These are phyloP conservation scores for Aaosphaeria arxii DNA, from an alignment of 2,329 filamentous ascomycete species.

Conservation along the genomic window DNA sequence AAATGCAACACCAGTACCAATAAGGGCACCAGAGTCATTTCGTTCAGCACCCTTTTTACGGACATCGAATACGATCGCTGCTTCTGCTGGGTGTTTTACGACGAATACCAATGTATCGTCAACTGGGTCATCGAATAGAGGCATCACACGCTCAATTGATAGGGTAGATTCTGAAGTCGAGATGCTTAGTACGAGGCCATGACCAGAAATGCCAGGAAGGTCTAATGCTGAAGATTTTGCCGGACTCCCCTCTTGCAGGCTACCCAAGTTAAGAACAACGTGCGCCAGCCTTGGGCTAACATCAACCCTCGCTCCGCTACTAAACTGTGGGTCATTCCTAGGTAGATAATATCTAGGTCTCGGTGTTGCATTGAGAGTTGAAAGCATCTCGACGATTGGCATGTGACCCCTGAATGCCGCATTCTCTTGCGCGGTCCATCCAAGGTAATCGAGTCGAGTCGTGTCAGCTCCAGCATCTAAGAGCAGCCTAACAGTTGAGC, in stretches of 20 bases:
- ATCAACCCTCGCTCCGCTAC: not conserved
- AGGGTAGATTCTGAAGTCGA: not conserved
- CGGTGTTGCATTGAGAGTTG: constrained; percentile 1
- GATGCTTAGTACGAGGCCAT: constrained; percentile 1
- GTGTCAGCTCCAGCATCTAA: constrained; percentile 22
- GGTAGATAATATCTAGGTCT: not conserved
- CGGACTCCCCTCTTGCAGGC: constrained; percentile 9
- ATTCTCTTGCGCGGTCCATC: constrained; percentile 37
- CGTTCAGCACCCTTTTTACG: not conserved
- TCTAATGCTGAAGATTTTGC: constrained; percentile 4
- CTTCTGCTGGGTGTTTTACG: constrained; percentile 8
- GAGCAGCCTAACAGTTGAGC: constrained; percentile 18
- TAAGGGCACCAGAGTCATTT: not conserved
- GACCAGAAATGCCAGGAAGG: not conserved
- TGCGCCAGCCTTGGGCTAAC: not conserved
- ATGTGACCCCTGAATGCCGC: constrained; percentile 35
- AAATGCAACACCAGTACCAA: constrained; percentile 19
- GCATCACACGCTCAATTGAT: not conserved
- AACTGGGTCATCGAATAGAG: constrained; percentile 1
- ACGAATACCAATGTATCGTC: constrained; percentile 9
- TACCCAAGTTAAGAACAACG: constrained; percentile 15
- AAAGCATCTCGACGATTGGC: constrained; percentile 15
- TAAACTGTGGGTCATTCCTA: not conserved
- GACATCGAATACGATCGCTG: not conserved
- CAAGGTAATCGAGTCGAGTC: constrained; percentile 17